Percentiles rank a stretch among this genome's conserved stretches.
Conservation (phyloP, 225 moss, liverwort and hornwort genomes). For the Bryum argenteum region DNA sequence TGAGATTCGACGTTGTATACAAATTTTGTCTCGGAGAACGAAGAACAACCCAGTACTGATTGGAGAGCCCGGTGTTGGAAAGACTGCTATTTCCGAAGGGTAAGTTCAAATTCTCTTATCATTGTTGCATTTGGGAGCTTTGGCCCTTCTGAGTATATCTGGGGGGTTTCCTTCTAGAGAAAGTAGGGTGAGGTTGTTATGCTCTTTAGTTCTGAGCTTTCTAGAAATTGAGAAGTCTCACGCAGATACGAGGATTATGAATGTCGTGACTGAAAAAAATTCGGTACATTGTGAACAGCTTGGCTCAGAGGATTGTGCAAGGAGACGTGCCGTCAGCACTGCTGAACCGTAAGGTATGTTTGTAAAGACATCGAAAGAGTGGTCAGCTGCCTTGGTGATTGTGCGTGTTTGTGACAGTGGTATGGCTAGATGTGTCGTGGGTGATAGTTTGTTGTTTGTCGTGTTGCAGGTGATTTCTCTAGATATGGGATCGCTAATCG, state of each 20-base stretch:
- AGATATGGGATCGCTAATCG: slow-evolving; percentile 93
- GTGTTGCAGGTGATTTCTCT: slow-evolving; percentile 84
- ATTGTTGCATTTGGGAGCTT: not conserved
- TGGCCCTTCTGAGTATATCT: too few species aligned
- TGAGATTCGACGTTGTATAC: slow-evolving; percentile 92
- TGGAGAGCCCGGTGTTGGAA: slow-evolving; percentile 97
- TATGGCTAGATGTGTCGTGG: too few species aligned
- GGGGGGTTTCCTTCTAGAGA: too few species aligned
- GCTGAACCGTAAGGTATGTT: slow-evolving; percentile 73
- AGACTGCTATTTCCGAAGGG: slow-evolving; percentile 99
- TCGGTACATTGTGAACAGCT: slow-evolving; percentile 45
- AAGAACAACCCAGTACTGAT: slow-evolving; percentile 97
- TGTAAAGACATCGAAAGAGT: not conserved
- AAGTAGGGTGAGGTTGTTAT: too few species aligned
- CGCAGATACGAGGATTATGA: too few species aligned
- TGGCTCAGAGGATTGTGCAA: slow-evolving; percentile 96
- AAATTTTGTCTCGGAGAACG: slow-evolving; percentile 92
- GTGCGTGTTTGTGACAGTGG: not conserved
- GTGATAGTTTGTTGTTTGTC: slow-evolving; percentile 19
- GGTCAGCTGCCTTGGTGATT: not conserved
- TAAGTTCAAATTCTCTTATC: slow-evolving; percentile 31
- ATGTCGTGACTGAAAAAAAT: not conserved
- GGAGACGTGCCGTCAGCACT: slow-evolving; percentile 96
- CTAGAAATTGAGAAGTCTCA: too few species aligned
- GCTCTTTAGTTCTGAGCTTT: too few species aligned